A percentile compares a stretch with the other conserved stretches of the same genome.
These are phyloP conservation scores for Penicillium sp. DNA, from an alignment of 2,329 filamentous ascomycete genomes.

Conservation along the genomic window DNA sequence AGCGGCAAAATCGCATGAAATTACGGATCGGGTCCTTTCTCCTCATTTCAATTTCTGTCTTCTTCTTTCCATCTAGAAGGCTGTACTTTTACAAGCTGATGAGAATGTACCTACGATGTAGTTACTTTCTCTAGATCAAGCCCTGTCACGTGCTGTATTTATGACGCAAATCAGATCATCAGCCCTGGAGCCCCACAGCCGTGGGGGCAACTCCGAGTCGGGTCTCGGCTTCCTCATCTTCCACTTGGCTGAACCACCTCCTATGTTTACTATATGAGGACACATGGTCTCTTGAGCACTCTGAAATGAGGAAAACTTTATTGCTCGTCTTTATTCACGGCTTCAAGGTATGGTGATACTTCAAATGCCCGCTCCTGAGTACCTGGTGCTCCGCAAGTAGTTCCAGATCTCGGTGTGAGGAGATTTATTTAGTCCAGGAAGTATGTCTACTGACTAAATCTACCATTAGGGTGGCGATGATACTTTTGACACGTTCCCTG, in stretches of 20 bases:
- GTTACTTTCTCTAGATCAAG: not conserved
- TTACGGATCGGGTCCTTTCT: no score
- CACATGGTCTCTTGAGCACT: not conserved
- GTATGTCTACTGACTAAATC: slow-evolving; percentile 2
- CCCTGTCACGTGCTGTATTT: not conserved
- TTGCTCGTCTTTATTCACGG: slow-evolving; percentile 51
- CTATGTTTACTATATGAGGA: slow-evolving; percentile 2
- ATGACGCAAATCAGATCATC: slow-evolving; percentile 7
- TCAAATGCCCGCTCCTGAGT: not conserved
- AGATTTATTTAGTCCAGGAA: not conserved
- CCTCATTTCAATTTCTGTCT: not conserved
- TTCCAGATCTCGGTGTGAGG: not conserved
- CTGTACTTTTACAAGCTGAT: not conserved
- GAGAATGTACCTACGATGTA: not conserved
- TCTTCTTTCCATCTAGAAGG: not conserved
- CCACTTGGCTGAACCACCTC: not conserved
- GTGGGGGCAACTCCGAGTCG: not conserved
- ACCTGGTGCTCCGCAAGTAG: slow-evolving; percentile 2
- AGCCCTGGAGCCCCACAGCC: not conserved
- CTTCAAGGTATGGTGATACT: slow-evolving; percentile 43
- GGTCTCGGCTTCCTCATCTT: slow-evolving; percentile 13
- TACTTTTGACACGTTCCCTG: slow-evolving; percentile 50
- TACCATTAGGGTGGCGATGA: slow-evolving; percentile 47
- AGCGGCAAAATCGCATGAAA: no score
- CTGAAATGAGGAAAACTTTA: slow-evolving; percentile 47